These are phyloP conservation scores for Macrolepiota dolichaula DNA, from an alignment of 768 basidiomycete species.

Conservation along the genomic window DNA sequence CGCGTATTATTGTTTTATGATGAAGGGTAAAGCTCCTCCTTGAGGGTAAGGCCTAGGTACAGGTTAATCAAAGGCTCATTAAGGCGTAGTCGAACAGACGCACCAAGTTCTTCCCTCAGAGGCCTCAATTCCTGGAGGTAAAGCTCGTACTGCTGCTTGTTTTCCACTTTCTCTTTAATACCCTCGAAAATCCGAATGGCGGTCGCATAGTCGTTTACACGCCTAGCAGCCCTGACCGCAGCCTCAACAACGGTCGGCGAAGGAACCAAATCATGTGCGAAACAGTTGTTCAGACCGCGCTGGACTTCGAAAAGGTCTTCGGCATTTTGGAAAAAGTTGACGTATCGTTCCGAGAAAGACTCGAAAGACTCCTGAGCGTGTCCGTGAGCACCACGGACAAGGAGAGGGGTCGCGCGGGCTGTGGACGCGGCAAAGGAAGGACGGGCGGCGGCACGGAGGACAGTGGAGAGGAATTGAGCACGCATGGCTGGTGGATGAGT, in stretches of 20 bases:
- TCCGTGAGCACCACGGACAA: conserved; percentile 47
- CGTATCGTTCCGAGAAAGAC: conserved; percentile 91
- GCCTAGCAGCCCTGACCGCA: conserved; percentile 80
- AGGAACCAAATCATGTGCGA: conserved; percentile 96
- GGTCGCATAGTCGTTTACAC: conserved; percentile 96
- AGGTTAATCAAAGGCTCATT: not conserved
- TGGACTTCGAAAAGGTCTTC: conserved; percentile 99
- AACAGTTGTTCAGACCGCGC: conserved; percentile 99
- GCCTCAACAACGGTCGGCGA: conserved; percentile 82
- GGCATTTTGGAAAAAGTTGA: conserved; percentile 87
- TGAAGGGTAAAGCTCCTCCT: conserved; percentile 43
- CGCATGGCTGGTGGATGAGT: conserved; percentile 39
- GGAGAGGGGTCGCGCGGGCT: conserved; percentile 36
- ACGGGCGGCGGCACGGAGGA: conserved; percentile 58
- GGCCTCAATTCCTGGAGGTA: conserved; percentile 90
- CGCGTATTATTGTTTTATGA: conserved; percentile 11
- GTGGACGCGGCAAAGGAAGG: conserved; percentile 36
- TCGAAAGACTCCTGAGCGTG: conserved; percentile 93
- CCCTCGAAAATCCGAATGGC: conserved; percentile 97
- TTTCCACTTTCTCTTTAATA: conserved; percentile 96
- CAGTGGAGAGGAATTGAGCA: conserved; percentile 55
- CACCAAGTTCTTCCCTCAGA: conserved; percentile 90
- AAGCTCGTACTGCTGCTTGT: conserved; percentile 89
- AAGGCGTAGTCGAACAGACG: conserved; percentile 15
- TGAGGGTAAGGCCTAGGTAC: conserved; percentile 33